Conservation (phyloP, 139 green algal species). For the Pseudopediastrum boryanum region DNA sequence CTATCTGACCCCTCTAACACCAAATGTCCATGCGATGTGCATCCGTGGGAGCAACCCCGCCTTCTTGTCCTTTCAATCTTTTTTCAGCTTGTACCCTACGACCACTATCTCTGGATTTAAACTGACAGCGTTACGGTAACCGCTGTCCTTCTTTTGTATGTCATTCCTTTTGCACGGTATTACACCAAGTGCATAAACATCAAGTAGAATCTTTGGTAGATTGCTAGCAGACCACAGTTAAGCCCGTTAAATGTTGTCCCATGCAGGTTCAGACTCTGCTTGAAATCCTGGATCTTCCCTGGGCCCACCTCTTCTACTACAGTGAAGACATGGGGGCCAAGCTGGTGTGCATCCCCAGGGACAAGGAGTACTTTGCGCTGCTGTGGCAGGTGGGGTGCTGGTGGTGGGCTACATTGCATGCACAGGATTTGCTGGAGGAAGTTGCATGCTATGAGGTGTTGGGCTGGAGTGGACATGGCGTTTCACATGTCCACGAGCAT, state of each 20-base stretch:
- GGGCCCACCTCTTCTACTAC: slow-evolving; percentile 29
- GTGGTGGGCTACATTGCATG: neutral
- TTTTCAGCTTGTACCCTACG: too few relatives aligned
- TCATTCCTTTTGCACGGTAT: too few relatives aligned
- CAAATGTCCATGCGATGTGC: too few relatives aligned
- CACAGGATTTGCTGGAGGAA: too few relatives aligned
- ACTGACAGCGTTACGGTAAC: too few relatives aligned
- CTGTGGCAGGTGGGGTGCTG: slow-evolving; percentile 19
- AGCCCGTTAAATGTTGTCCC: neutral
- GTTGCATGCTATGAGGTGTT: too few relatives aligned
- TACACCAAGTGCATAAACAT: neutral
- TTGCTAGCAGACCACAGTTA: neutral
- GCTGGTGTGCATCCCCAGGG: slow-evolving; percentile 8
- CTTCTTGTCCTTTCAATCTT: too few relatives aligned
- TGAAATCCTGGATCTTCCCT: slow-evolving; percentile 24
- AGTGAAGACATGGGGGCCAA: neutral
- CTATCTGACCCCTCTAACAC: too few relatives aligned
- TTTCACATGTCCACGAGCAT: neutral
- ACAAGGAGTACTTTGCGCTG: slow-evolving; percentile 27
- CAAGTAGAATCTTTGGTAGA: neutral
- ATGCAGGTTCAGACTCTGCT: slow-evolving; percentile 24
- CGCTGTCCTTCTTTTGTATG: too few relatives aligned
- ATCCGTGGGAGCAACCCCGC: too few relatives aligned
- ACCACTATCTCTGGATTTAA: too few relatives aligned
- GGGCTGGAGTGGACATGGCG: neutral